phyloP scores from a whole-genome alignment of 768 basidiomycete species.

The Tylopilus plumbeoviolaceoides region DNA sequence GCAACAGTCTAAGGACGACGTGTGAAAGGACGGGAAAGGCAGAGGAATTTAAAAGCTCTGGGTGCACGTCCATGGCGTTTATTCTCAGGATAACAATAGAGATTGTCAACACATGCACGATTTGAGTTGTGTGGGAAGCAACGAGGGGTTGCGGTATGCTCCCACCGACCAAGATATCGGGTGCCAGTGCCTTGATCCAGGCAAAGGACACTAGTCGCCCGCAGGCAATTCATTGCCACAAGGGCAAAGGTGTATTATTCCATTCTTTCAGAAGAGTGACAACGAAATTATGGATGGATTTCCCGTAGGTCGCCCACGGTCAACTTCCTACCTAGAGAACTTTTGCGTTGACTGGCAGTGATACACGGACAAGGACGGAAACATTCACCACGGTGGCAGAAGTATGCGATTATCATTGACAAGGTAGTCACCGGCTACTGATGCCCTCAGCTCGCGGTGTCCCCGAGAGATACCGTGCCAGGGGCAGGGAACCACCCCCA shows the following conservation, averaged over 20 bases:
- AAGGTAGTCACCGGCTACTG: too few species aligned
- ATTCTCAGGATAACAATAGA: not conserved
- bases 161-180: not conserved
- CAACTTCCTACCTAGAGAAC: too few species aligned
- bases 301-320: not conserved
- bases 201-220: too few species aligned
- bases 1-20: not conserved
- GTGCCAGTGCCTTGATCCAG: not conserved
- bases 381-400: too few species aligned
- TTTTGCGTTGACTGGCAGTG: too few species aligned
- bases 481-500: slow-evolving; percentile 68
- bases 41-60: not conserved
- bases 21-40: not conserved
- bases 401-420: not conserved
- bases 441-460: not conserved
- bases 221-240: too few species aligned
- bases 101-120: not conserved
- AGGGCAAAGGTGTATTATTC: not conserved
- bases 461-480: slow-evolving; percentile 21
- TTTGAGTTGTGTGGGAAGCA: not conserved
- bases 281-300: not conserved
- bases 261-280: not conserved
- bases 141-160: not conserved
- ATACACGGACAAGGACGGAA: too few species aligned
- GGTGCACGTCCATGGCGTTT: not conserved